Conservation (phyloP, 2,329 filamentous ascomycete species). For the Knufia fluminis region DNA sequence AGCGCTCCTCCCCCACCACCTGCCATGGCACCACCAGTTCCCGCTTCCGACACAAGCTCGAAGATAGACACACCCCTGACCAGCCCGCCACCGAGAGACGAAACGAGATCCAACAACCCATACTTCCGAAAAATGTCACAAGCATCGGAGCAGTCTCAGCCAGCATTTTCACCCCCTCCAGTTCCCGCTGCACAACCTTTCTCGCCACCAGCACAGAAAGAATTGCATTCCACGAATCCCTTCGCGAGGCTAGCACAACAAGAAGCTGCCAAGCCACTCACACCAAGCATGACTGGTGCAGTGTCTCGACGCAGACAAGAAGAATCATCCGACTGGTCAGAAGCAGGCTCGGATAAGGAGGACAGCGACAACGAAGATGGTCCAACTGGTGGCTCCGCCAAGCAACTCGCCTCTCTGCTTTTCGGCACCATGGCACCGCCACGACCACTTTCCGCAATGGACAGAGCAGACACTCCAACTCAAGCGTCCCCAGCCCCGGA, state of each 20-base stretch:
- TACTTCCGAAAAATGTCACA: conserved; percentile 86
- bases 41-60: conserved; percentile 32
- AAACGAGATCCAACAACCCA: conserved; percentile 70
- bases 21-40: conserved; percentile 21
- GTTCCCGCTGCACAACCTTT: conserved; percentile 32
- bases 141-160: conserved; percentile 39
- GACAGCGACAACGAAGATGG: conserved; percentile 62
- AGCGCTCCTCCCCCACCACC: conserved; percentile 25
- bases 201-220: conserved; percentile 30
- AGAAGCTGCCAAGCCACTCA: conserved; percentile 40
- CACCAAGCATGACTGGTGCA: conserved; percentile 38
- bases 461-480: conserved; percentile 38
- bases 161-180: conserved; percentile 36
- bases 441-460: conserved; percentile 70
- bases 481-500: conserved; percentile 28
- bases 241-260: conserved; percentile 74
- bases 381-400: conserved; percentile 72
- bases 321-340: conserved; percentile 69
- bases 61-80: conserved; percentile 41
- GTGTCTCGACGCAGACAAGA: conserved; percentile 49
- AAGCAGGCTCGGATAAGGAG: conserved; percentile 62
- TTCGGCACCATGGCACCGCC: conserved; percentile 97
- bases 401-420: conserved; percentile 84
- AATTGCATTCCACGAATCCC: conserved; percentile 76
- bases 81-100: conserved; percentile 46